Percentiles rank a stretch among this genome's conserved stretches.
phyloP scores from a whole-genome alignment of 2,329 filamentous ascomycete species.

The Trichoderma asperellum region DNA sequence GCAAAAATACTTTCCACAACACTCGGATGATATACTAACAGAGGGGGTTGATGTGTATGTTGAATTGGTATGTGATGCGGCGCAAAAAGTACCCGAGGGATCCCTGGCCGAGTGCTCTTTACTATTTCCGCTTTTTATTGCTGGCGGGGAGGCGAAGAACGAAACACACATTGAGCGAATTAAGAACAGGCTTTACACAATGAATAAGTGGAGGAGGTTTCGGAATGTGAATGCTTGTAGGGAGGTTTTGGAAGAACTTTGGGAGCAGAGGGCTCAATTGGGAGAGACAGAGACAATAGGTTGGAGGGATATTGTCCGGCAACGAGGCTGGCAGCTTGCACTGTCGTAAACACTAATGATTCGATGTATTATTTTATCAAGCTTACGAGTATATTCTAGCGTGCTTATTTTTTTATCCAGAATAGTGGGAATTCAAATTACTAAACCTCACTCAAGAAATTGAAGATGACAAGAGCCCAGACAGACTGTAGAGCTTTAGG shows the following conservation, averaged over 20 bases:
- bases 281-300: not conserved
- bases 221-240: constrained; percentile 5
- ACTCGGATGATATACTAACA: not conserved
- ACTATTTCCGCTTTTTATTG: constrained; percentile 9
- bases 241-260: constrained; percentile 9
- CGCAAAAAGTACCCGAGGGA: constrained; percentile 1
- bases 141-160: not conserved
- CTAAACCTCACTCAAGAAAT: too few species aligned
- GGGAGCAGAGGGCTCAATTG: not conserved
- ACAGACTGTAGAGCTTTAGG: too few species aligned
- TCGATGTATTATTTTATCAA: not conserved
- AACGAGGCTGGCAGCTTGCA: constrained; percentile 4
- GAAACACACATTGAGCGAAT: not conserved
- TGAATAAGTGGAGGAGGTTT: constrained; percentile 8
- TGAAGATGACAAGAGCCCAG: too few species aligned
- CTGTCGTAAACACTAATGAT: not conserved
- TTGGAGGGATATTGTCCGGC: constrained; percentile 8
- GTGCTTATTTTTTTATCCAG: not conserved
- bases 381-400: not conserved
- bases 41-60: not conserved
- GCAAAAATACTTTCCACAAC: not conserved
- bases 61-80: not conserved
- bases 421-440: too few species aligned
- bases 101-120: constrained; percentile 7
- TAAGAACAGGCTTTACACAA: not conserved